Base-by-base conservation (phyloP, 257 asterid species). In the Avicennia marina region DNA sequence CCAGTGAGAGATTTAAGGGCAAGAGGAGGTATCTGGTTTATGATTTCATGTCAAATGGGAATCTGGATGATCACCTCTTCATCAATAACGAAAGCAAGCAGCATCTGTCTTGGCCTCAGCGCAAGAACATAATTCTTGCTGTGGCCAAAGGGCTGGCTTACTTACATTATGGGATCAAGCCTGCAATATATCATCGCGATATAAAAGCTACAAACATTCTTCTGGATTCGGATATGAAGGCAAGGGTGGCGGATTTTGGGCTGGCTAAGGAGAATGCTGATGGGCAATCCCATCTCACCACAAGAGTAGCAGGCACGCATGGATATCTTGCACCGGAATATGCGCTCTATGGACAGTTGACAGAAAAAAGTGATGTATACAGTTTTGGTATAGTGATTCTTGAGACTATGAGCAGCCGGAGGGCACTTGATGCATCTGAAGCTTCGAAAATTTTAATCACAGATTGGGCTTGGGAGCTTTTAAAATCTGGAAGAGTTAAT, bases 351-450 rank as follows among this genome's bases (percentile, higher is more conserved):
- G 98, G 98, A 17, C 95, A 85, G 44, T 56, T 90, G 63, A 90
- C 98, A 0, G 95, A 90, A 63, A 90, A 85, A 60, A 87, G 96
- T 1, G 98, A 87, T 33, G 94, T 90, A 7, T 90, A 90, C 52
- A 90, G 97, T 71, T 90, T 90, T 45, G 97, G 97, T 1, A 83
- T 86, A 0, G 94, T 90, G 13, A 67, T 90, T 29, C 53, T 90
- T 80, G 98, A 90, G 86, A 83, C 87, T 22, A 87, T 90, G 98
- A 82, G 89, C 27, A 94, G 98, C 67, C 82, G 90, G 44, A 87
- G 78, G 61, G 98, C 94, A 55, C 87, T 90, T 20, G 96, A 87
- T 69, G 60, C 84, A 20, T 49, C 87, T 18, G 65, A 72, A 0
- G 88, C 71, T 3, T 78, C 95, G 0, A 67, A 78, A 1, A 67